A percentile compares a stretch with the other conserved stretches of the same genome.
These are phyloP conservation scores for Bipolaris gigantea DNA, from an alignment of 2,329 filamentous ascomycete species.

Conservation along the genomic window DNA sequence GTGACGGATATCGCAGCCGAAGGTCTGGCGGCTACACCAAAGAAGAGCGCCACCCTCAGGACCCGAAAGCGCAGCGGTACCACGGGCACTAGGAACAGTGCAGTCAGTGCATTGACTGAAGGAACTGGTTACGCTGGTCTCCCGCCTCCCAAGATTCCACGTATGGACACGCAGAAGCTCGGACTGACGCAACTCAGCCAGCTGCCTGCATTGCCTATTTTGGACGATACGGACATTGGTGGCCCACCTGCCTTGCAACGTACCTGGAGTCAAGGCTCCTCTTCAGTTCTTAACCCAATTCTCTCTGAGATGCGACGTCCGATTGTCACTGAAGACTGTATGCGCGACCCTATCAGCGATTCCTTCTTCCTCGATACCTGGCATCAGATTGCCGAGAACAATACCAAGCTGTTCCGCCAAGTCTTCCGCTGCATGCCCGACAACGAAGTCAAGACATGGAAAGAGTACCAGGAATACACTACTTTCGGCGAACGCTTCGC, in stretches of 20 bases:
- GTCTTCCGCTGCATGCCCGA: constrained; percentile 98
- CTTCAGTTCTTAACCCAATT: constrained; percentile 52
- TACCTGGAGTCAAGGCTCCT: constrained; percentile 55
- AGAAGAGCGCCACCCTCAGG: constrained; percentile 47
- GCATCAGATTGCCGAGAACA: constrained; percentile 86
- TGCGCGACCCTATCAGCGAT: constrained; percentile 83
- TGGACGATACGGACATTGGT: constrained; percentile 81
- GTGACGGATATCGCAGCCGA: constrained; percentile 65
- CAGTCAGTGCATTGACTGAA: constrained; percentile 31
- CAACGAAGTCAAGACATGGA: constrained; percentile 90
- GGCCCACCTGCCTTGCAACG: constrained; percentile 64
- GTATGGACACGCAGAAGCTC: constrained; percentile 66
- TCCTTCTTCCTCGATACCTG: constrained; percentile 86
- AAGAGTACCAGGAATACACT: constrained; percentile 83
- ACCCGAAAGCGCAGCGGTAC: constrained; percentile 38
- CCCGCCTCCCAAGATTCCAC: constrained; percentile 62
- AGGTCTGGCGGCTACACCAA: constrained; percentile 53
- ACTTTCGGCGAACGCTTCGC: constrained; percentile 78
- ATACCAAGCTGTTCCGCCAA: constrained; percentile 88
- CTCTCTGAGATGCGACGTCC: constrained; percentile 71
- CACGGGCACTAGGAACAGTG: constrained; percentile 35
- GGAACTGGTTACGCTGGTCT: constrained; percentile 56
- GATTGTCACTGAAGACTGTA: constrained; percentile 83
- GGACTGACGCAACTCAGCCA: constrained; percentile 70
- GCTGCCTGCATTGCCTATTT: constrained; percentile 67